Evolutionary conservation across 306 rosid species (phyloP), one percentile per base, ranked within the genome.

Genomic region (Glycine tomentella): DNA sequence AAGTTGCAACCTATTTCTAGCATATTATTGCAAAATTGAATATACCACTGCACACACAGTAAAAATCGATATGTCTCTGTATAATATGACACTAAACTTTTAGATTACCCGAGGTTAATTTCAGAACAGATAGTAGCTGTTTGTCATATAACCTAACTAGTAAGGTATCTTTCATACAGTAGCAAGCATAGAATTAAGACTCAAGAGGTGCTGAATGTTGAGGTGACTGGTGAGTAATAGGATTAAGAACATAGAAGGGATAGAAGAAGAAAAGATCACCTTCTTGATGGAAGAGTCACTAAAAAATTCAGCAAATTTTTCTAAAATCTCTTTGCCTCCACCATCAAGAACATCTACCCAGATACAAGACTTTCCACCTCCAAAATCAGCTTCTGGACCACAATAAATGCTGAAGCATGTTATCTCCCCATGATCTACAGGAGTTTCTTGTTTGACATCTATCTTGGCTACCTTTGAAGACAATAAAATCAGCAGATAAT

Each of bases 261-360:
- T 10, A 46, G 70, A 70, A 72, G 57, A 69, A 89, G 65, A 52
- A 80, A 90, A 64, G 2, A 70, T 69, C 82, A 95, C 98, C 98
- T 95, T 95, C 82, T 87, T 91, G 15, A 95, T 91, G 51, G 87
- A 86, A 75, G 91, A 88, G 38, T 95, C 92, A 70, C 90, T 87
- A 17, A 95, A 95, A 84, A 95, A 95, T 5, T 95, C 89, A 63
- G 93, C 88, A 87, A 95, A 92, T 77, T 83, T 89, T 38, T 79
- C 72, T 84, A 95, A 83, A 82, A 95, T 84, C 44, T 89, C 91
- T 86, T 85, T 84, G 75, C 97, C 97, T 15, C 95, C 99, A 80
- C 99, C 99, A 83, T 95, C 99, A 84, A 95, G 97, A 85, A 95
- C 90, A 87, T 95, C 99, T 71, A 95, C 99, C 99, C 99, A 95